Evolutionary conservation across 1,139 yeast genomes (phyloP), one percentile per base, ranked within the genome.

Genomic region (Torulaspora pretoriensis): DNA sequence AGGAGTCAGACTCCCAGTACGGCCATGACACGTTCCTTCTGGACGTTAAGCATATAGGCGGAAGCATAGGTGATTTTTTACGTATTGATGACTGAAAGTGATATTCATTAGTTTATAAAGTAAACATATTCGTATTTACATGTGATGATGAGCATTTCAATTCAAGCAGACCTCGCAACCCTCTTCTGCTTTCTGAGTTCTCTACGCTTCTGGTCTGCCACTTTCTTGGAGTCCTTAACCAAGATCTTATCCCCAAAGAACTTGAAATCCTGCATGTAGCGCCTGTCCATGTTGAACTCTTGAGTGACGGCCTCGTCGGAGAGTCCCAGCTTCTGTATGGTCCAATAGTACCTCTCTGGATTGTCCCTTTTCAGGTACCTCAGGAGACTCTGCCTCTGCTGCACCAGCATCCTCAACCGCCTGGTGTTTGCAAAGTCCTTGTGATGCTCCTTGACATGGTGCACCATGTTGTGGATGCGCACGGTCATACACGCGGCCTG

Each of bases 401-500:
- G 97, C 13, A 90, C 96, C 61, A 85, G 65, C 71, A 83, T 82
- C 65, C 96, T 81, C 35, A 88, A 79, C 31, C 71, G 67, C 61
- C 92, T 81, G 46, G 81, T 79, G 54, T 83, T 81, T 36, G 73
- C 72, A 57, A 77, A 73, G 67, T 92, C 97, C 63, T 88, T 85
- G 56, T 80, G 83, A 62, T 81, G 74, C 45, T 76, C 73, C 61
- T 81, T 81, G 47, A 86, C 75, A 61, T 90, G 97, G 37, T 78
- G 76, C 72, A 86, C 87, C 47, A 87, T 73, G 55, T 78, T 82
- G 53, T 84, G 88, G 54, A 92, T 87, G 59, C 79, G 79, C 45
- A 87, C 82, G 1, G 97, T 88, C 68, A 83, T 70, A 25, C 87
- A 77, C 2, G 97, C 97, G 1, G 97, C 96, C 66, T 90, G 97